phyloP scores from a whole-genome alignment of 306 rosid species.

The Prunus fruticosa region DNA sequence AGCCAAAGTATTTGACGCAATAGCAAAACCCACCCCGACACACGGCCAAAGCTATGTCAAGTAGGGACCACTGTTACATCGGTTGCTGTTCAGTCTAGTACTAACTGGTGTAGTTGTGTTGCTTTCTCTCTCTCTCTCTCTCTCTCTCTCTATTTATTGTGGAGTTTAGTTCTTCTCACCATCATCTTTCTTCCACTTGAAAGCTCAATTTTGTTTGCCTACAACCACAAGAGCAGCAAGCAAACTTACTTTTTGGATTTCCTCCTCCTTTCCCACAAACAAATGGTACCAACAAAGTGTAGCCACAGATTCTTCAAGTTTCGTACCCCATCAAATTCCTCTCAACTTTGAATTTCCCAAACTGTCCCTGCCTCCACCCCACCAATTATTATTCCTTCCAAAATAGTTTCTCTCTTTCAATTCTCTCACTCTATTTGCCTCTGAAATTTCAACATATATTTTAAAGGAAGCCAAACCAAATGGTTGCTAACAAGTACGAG shows the following conservation, averaged over 20 bases:
- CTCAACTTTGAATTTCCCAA: constrained; percentile 17
- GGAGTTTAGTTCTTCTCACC: no score
- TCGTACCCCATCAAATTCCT: constrained; percentile 27
- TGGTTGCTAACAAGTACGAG: constrained; percentile 51
- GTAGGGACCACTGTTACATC: neutral
- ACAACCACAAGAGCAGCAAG: neutral
- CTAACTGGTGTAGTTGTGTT: no score
- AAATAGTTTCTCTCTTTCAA: neutral
- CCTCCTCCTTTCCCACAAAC: constrained; percentile 11
- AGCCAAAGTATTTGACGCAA: neutral
- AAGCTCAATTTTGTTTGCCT: no score
- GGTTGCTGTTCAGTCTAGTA: no score
- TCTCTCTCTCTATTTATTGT: neutral
- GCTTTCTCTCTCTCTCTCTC: no score
- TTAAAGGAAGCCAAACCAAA: constrained; percentile 15
- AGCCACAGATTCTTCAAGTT: constrained; percentile 61
- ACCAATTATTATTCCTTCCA: neutral
- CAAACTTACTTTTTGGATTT: neutral
- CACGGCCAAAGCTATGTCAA: neutral
- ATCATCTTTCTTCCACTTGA: no score
- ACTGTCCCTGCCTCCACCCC: constrained; percentile 32
- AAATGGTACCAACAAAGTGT: constrained; percentile 24
- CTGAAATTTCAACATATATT: neutral
- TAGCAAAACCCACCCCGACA: no score
- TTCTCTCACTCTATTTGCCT: neutral